A percentile compares a stretch with the other conserved stretches of the same genome.
Evolutionary conservation across 1,284 basidiomycete genomes (phyloP).

Genomic region (Vanrija sp.): DNA sequence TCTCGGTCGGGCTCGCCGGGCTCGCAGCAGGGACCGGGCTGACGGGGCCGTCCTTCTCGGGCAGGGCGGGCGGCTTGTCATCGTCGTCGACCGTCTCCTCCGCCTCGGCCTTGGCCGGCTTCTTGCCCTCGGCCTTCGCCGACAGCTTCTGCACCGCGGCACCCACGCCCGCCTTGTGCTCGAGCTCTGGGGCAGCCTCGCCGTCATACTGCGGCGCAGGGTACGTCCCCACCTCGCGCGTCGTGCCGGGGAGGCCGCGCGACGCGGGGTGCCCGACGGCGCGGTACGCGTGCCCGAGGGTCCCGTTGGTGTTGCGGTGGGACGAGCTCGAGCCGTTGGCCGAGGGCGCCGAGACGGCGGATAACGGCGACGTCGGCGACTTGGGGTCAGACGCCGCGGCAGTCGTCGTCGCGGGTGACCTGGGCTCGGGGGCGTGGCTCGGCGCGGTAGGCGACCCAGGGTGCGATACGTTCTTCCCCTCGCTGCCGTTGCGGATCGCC

Average conservation of each 20-base stretch:
- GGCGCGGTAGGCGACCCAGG: too few species aligned
- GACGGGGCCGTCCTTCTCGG: too few species aligned
- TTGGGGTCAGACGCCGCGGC: neutral
- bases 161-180: neutral
- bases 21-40: too few species aligned
- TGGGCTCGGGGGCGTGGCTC: too few species aligned
- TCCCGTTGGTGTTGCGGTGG: slow-evolving; percentile 11
- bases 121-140: neutral
- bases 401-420: too few species aligned
- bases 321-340: neutral
- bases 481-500: slow-evolving; percentile 39
- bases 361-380: neutral
- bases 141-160: neutral
- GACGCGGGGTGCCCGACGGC: slow-evolving; percentile 32
- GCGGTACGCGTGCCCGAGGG: slow-evolving; percentile 23
- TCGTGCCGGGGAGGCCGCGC: slow-evolving; percentile 15
- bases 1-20: too few species aligned
- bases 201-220: slow-evolving; percentile 10
- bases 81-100: too few species aligned
- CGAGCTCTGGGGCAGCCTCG: too few species aligned
- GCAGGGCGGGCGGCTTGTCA: neutral
- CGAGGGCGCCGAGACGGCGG: neutral
- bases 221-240: slow-evolving; percentile 24
- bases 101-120: neutral
- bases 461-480: slow-evolving; percentile 17